phyloP scores from a whole-genome alignment of 768 basidiomycete species.

The Hericium coralloides region DNA sequence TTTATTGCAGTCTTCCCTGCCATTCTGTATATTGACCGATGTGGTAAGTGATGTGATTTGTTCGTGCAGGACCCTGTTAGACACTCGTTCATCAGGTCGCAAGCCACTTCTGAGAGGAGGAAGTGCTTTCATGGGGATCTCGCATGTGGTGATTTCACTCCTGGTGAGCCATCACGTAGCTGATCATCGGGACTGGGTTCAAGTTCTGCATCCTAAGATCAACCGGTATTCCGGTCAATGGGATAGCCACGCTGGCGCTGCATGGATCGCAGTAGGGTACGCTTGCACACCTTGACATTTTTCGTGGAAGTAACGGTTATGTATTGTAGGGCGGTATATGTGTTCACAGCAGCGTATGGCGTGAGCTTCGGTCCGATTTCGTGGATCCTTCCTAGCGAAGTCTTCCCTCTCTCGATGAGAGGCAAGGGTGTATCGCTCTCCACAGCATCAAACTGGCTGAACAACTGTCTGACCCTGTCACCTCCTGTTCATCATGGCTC shows the following conservation, averaged over 20 bases:
- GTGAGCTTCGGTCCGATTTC: constrained; percentile 71
- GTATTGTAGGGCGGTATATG: constrained; percentile 41
- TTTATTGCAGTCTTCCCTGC: constrained; percentile 69
- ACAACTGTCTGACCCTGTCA: constrained; percentile 42
- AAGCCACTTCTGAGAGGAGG: constrained; percentile 60
- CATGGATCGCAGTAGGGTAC: constrained; percentile 64
- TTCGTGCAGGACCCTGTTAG: neutral
- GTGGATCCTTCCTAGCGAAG: constrained; percentile 80
- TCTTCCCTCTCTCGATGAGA: constrained; percentile 71
- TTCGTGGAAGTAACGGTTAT: neutral
- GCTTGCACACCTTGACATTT: constrained; percentile 11
- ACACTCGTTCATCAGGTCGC: constrained; percentile 34
- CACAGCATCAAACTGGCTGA: constrained; percentile 81
- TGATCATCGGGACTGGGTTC: neutral
- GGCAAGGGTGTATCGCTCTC: constrained; percentile 78
- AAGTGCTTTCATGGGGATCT: constrained; percentile 50
- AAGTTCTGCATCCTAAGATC: constrained; percentile 27
- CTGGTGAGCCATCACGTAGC: constrained; percentile 34
- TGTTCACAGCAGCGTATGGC: constrained; percentile 72
- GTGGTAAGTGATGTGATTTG: constrained; percentile 24
- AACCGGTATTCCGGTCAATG: constrained; percentile 44
- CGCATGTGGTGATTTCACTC: constrained; percentile 57
- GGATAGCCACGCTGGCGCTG: constrained; percentile 45
- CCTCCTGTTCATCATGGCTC: neutral
- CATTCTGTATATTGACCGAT: constrained; percentile 61